phyloP scores from a whole-genome alignment of 2,329 filamentous ascomycete species.

The Colletotrichum lini region DNA sequence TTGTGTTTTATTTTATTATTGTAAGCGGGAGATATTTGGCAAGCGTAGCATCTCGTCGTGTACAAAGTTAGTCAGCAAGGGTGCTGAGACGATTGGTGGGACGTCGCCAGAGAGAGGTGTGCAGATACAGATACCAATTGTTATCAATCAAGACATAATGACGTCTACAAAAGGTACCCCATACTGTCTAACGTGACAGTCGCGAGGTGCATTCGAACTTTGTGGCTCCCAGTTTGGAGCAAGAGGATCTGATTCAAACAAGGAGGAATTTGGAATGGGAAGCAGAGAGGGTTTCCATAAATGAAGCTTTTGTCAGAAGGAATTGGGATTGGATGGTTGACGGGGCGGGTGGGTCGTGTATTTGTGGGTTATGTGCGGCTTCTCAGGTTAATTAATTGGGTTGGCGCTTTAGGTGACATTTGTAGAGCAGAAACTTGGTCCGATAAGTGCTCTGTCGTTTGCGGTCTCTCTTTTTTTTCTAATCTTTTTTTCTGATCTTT shows the following conservation, averaged over 20 bases:
- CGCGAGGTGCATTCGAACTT: neutral
- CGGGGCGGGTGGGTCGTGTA: neutral
- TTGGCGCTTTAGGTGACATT: neutral
- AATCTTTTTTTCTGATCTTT: neutral
- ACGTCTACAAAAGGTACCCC: neutral
- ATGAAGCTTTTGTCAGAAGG: conserved; percentile 3
- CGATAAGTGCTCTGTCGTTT: neutral
- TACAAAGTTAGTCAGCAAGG: conserved; percentile 29
- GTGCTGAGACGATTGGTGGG: conserved; percentile 28
- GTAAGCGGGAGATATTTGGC: conserved; percentile 18
- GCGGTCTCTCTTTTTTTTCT: neutral
- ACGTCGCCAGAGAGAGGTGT: conserved; percentile 15
- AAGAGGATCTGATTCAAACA: no score
- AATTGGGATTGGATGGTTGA: neutral
- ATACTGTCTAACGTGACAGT: neutral
- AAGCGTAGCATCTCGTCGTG: conserved; percentile 37
- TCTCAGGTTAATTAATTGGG: neutral
- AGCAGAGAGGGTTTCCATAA: neutral
- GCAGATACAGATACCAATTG: conserved; percentile 33
- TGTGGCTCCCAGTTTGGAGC: neutral
- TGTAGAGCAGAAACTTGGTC: no score
- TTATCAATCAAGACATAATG: conserved; percentile 35
- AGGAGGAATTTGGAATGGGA: neutral
- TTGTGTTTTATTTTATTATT: conserved; percentile 23
- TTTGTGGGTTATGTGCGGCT: neutral